phyloP scores from a whole-genome alignment of 306 rosid species.

The Trichosanthes truncata region DNA sequence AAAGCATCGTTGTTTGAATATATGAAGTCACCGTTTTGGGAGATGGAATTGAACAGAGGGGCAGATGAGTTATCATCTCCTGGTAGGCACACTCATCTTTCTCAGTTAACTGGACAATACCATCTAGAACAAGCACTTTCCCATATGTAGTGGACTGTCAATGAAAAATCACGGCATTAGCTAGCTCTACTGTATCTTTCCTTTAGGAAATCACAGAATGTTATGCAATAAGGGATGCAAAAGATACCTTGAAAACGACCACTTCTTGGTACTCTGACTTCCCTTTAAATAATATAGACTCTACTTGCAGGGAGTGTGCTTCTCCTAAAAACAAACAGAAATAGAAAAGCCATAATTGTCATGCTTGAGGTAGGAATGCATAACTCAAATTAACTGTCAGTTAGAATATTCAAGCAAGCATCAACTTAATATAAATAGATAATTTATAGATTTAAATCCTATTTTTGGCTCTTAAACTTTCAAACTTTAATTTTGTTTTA shows the following conservation, averaged over 20 bases:
- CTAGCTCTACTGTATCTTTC: neutral
- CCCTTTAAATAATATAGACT: constrained; percentile 3
- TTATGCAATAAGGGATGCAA: neutral
- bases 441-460: neutral
- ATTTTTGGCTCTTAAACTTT: neutral
- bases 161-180: neutral
- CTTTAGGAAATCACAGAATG: neutral
- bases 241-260: constrained; percentile 6
- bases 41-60: constrained; percentile 21
- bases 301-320: neutral
- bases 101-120: constrained; percentile 1
- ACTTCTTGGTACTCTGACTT: constrained; percentile 8
- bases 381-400: neutral
- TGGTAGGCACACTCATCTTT: neutral
- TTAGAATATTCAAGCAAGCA: neutral
- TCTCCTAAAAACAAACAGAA: neutral
- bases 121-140: constrained; percentile 9
- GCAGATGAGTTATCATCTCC: constrained; percentile 6
- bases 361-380: neutral
- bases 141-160: constrained; percentile 8
- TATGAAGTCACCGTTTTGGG: constrained; percentile 23
- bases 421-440: neutral
- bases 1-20: neutral
- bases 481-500: neutral
- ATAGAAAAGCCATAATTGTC: neutral